Evolutionary conservation across 2,329 filamentous ascomycete genomes (phyloP).

Genomic region (Diaporthe helianthi): DNA sequence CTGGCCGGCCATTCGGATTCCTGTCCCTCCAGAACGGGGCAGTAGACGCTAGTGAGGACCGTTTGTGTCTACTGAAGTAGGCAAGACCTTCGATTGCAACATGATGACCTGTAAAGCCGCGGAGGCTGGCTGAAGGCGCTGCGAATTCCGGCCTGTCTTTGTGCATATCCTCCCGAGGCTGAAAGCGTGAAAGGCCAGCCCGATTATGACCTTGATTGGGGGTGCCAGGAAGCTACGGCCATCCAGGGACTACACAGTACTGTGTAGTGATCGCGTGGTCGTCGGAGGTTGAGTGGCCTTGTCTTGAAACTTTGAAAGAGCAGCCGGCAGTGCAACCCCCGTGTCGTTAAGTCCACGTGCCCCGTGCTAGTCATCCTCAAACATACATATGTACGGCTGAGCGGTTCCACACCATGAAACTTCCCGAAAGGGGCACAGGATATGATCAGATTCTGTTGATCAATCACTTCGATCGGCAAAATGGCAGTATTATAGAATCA

Average conservation of each 20-base stretch:
- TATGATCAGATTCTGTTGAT: background rate
- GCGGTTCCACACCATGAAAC: background rate
- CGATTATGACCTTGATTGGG: background rate
- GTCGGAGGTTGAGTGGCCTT: background rate
- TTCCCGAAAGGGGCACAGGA: constrained; percentile 1
- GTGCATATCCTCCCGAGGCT: background rate
- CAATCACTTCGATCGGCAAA: background rate
- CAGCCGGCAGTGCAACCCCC: background rate
- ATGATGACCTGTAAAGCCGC: background rate
- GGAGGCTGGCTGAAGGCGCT: constrained; percentile 15
- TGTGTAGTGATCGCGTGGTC: too few relatives aligned
- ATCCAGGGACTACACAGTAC: constrained; percentile 1
- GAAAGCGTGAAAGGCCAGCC: background rate
- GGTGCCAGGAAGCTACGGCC: background rate
- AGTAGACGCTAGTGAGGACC: background rate
- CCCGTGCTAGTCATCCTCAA: background rate
- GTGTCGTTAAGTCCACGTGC: background rate
- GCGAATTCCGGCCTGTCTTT: background rate
- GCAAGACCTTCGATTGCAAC: background rate
- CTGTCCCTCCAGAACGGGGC: background rate
- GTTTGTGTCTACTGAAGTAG: background rate
- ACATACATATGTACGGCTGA: background rate
- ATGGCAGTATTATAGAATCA: background rate
- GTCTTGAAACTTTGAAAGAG: too few relatives aligned
- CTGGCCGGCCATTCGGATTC: background rate